Evolutionary conservation across 2,329 filamentous ascomycete genomes (phyloP).

Genomic region (Plenodomus tracheiphilus): DNA sequence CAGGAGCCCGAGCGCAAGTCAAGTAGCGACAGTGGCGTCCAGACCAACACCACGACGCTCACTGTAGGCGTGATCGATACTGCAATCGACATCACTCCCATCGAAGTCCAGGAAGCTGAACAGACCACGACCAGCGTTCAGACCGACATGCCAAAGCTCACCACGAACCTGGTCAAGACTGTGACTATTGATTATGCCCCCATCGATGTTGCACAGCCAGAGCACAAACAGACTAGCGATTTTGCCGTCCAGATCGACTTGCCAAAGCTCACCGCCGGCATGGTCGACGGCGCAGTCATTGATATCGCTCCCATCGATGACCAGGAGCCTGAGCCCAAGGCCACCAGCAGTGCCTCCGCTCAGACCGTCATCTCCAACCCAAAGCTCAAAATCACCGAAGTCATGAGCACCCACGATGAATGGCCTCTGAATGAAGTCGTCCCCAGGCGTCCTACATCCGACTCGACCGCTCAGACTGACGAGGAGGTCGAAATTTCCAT

Average conservation of each 20-base stretch:
- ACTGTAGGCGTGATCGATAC: neutral
- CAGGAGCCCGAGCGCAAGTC: neutral
- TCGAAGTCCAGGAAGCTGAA: neutral
- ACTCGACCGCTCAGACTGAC: constrained; percentile 5
- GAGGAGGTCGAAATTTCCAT: neutral
- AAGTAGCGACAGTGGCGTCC: neutral
- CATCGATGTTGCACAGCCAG: neutral
- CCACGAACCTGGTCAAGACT: neutral
- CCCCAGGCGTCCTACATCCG: neutral
- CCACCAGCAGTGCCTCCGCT: neutral
- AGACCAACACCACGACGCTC: neutral
- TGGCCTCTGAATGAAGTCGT: constrained; percentile 4
- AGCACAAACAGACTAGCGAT: neutral
- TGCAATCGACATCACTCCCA: neutral
- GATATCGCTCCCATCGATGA: neutral
- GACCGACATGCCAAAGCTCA: neutral
- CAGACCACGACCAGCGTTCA: neutral
- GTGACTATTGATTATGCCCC: neutral
- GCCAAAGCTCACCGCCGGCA: neutral
- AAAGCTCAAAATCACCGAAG: constrained; percentile 1
- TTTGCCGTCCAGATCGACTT: neutral
- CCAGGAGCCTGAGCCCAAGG: neutral
- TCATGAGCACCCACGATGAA: constrained; percentile 5
- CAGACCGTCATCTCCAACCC: constrained; percentile 5
- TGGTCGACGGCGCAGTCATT: neutral